These are phyloP conservation scores for Verticillium klebahnii DNA, from an alignment of 2,329 filamentous ascomycete species.

Conservation along the genomic window DNA sequence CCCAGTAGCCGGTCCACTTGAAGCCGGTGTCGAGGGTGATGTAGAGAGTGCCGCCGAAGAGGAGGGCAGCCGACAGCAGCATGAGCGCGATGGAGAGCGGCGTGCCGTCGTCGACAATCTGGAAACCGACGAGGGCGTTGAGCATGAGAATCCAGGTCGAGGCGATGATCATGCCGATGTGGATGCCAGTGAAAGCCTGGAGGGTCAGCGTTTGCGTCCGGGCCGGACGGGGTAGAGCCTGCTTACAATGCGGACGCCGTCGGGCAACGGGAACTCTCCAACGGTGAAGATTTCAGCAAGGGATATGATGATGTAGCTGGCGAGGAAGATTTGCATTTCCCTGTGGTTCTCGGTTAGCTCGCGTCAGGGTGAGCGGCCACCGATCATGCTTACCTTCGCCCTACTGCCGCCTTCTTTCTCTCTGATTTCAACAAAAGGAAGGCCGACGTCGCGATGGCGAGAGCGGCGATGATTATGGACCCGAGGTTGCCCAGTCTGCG, in stretches of 20 bases:
- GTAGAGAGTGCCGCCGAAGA: conserved; percentile 91
- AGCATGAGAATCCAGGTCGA: conserved; percentile 88
- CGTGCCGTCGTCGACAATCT: conserved; percentile 91
- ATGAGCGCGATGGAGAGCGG: conserved; percentile 75
- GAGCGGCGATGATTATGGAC: conserved; percentile 77
- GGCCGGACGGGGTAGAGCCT: conserved; percentile 10
- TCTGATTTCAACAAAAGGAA: conserved; percentile 78
- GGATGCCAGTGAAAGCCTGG: conserved; percentile 82
- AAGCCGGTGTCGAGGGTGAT: conserved; percentile 93
- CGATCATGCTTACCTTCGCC: conserved; percentile 63
- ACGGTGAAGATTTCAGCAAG: conserved; percentile 97
- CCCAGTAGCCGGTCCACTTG: conserved; percentile 76
- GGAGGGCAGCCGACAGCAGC: conserved; percentile 59
- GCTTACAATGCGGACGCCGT: conserved; percentile 66
- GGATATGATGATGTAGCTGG: conserved; percentile 79
- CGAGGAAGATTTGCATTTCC: conserved; percentile 93
- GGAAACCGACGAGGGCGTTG: conserved; percentile 89
- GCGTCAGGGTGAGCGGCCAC: neutral
- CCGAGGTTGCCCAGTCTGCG: conserved; percentile 78
- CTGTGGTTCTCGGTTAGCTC: conserved; percentile 38
- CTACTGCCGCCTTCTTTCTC: conserved; percentile 87
- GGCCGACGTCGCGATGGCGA: conserved; percentile 65
- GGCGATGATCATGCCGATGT: conserved; percentile 84
- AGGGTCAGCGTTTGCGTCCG: conserved; percentile 6
- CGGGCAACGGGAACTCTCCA: conserved; percentile 75